Base-by-base conservation (phyloP, 495 filamentous ascomycete species). In the Penicillium lividum region DNA sequence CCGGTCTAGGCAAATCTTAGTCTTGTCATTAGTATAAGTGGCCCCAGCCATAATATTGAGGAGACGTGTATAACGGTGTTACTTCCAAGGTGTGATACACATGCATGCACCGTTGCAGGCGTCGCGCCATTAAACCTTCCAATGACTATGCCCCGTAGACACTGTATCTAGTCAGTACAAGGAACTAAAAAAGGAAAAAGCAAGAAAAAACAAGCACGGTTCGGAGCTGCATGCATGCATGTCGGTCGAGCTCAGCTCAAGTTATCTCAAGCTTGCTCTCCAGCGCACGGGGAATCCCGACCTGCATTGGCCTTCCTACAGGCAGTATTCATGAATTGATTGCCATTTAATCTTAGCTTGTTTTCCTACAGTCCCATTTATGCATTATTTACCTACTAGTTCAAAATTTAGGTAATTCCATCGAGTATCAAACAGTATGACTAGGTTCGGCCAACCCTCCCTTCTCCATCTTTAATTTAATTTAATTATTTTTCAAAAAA, bases 201-300 rank as follows among this genome's bases (percentile, higher is more conserved):
- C 4, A 40, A 40, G n/a, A 40, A 40, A 49, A 49, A 49, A 16
- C 10, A 49, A 49, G 46, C 28, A 49, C 46, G 46, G 10, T 15
- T 31, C 27, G 44, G 27, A 44, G 31, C 45, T n/a, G n/a, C 46
- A 30, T 49, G 46, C 28, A 49, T 49, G 46, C 46, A 49, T 30
- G 46, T 31, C 46, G 46, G 46, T 31, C 46, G 46, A 49, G 46
- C 46, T 49, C 27, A 49, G 46, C 46, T 49, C 46, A 49, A 30
- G 5, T 49, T 47, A 27, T 47, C 44, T 27, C 3, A 46, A 46
- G 43, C 43, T 46, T 27, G 18, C 18, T 44, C 8, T 47, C 18
- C 45, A 27, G 18, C 22, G 4, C 45, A 45, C 42, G 25, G 44
- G 10, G 9, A 11, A 47, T 47, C 6, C 44, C 44, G 22, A 47